A percentile compares a stretch with the other conserved stretches of the same genome.
Evolutionary conservation across 441 rosid species (phyloP).

Genomic region (Lepidium campestre): DNA sequence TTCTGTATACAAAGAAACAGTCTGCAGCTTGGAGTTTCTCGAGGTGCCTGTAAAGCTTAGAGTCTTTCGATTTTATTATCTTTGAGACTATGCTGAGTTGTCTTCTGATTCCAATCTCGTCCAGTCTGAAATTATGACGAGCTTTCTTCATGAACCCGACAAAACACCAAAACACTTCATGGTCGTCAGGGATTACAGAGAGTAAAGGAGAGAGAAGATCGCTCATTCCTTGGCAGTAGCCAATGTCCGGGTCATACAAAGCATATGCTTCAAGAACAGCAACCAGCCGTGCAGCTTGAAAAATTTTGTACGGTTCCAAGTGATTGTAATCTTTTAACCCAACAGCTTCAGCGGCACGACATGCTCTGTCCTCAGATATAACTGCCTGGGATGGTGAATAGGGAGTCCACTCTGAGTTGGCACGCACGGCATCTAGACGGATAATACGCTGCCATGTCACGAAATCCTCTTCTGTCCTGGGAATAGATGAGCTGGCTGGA

Average conservation of each 20-base stretch:
- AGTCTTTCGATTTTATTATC: slow-evolving; percentile 82
- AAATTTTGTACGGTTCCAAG: slow-evolving; percentile 71
- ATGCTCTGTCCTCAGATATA: slow-evolving; percentile 59
- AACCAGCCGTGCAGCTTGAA: slow-evolving; percentile 90
- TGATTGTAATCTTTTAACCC: slow-evolving; percentile 80
- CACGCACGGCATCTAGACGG: slow-evolving; percentile 88
- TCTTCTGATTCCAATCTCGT: slow-evolving; percentile 84
- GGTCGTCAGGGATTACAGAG: slow-evolving; percentile 69
- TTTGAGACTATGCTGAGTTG: slow-evolving; percentile 81
- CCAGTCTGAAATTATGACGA: slow-evolving; percentile 91
- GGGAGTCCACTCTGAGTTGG: slow-evolving; percentile 73
- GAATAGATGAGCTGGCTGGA: slow-evolving; percentile 35
- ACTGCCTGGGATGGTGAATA: slow-evolving; percentile 51
- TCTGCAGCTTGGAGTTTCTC: slow-evolving; percentile 92
- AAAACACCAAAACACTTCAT: slow-evolving; percentile 96
- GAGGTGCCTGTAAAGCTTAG: slow-evolving; percentile 73
- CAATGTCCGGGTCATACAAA: slow-evolving; percentile 79
- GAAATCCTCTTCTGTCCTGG: slow-evolving; percentile 51
- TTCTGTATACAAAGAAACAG: slow-evolving; percentile 92
- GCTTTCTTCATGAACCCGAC: slow-evolving; percentile 96
- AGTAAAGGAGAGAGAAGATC: slow-evolving; percentile 87
- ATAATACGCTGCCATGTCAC: slow-evolving; percentile 89
- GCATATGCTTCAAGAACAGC: slow-evolving; percentile 95
- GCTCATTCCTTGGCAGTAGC: slow-evolving; percentile 97
- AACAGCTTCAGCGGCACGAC: slow-evolving; percentile 66